These are phyloP conservation scores for Malus hybrid DNA, from an alignment of 331 rosid species.

Conservation along the genomic window DNA sequence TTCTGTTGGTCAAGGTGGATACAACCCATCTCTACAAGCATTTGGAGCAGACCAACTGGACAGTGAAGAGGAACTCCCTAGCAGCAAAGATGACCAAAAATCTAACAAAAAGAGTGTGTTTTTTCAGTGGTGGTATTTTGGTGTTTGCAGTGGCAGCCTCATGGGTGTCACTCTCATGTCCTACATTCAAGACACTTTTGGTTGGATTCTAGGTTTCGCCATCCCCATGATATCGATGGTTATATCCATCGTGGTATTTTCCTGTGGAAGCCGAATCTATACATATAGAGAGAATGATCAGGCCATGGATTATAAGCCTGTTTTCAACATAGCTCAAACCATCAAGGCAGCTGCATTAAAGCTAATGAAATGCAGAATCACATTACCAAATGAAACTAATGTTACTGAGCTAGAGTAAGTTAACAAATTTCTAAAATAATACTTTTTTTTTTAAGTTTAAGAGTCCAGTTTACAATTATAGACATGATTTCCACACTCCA, in stretches of 20 bases:
- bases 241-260: constrained; percentile 51
- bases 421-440: too few species aligned
- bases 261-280: constrained; percentile 60
- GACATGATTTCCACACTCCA: too few species aligned
- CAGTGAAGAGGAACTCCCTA: constrained; percentile 52
- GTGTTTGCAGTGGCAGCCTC: constrained; percentile 74
- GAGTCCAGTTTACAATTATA: too few species aligned
- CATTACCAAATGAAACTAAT: constrained; percentile 40
- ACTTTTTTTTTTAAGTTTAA: too few species aligned
- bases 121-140: constrained; percentile 90
- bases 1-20: constrained; percentile 85
- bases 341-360: constrained; percentile 52
- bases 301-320: constrained; percentile 21
- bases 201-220: constrained; percentile 88
- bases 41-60: constrained; percentile 92
- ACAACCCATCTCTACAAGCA: constrained; percentile 91
- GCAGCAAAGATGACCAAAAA: constrained; percentile 35
- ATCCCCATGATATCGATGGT: constrained; percentile 75
- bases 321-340: constrained; percentile 25
- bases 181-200: constrained; percentile 85
- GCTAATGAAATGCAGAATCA: constrained; percentile 34
- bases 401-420: constrained; percentile 76
- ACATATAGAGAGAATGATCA: constrained; percentile 29
- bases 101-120: constrained; percentile 45
- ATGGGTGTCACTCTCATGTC: constrained; percentile 81